Base-by-base conservation (phyloP, 2,329 filamentous ascomycete species). In the Colletotrichum viniferum region DNA sequence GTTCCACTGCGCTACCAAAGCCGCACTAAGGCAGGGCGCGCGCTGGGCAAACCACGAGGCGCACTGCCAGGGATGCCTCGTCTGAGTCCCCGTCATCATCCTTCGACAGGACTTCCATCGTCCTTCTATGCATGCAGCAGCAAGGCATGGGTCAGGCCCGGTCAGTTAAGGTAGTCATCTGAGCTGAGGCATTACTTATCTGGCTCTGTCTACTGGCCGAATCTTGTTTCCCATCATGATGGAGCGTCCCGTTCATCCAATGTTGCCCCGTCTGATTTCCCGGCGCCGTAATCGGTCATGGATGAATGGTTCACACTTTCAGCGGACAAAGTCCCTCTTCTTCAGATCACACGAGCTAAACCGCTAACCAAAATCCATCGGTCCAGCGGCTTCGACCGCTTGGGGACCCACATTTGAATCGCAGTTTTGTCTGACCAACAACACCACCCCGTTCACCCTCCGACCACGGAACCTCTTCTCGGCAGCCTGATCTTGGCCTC, bases 31-130 rank as follows among this genome's bases (percentile, higher is more conserved):
- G 58, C 56, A 68, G 73, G 73, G 73, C 69, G 73, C 24, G 14
- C 62, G 56, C 32, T 71, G 62, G 73, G 73, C 73, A 75, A 63
- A 62, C 69, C 58, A 70, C 58, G 58, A 75, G 73, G 73, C 73
- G 63, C 69, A 75, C 73, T 64, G 26, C 55, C 69, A 10, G 36
- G 63, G 63, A 64, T 63, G 62, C 69, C 69, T 75, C 63, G 62
- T 73, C 63, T 3, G 9, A 24, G 34, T 21, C 34, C 28, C 34
- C 4, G 34, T 64, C 34, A 34, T 26, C 30, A 14, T 32, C 66
- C 43, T 38, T n/a, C 13, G 14, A 52, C 18, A 21, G n/a, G 43
- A 52, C 43, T 52, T 52, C 43, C 43, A 21, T 7, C 18, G 28
- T 13, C 7, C 55, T 52, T 56, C 48, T 61, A 32, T 62, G 64